phyloP scores from a whole-genome alignment of 805 yeast species.

The Teunomyces panamensis region DNA sequence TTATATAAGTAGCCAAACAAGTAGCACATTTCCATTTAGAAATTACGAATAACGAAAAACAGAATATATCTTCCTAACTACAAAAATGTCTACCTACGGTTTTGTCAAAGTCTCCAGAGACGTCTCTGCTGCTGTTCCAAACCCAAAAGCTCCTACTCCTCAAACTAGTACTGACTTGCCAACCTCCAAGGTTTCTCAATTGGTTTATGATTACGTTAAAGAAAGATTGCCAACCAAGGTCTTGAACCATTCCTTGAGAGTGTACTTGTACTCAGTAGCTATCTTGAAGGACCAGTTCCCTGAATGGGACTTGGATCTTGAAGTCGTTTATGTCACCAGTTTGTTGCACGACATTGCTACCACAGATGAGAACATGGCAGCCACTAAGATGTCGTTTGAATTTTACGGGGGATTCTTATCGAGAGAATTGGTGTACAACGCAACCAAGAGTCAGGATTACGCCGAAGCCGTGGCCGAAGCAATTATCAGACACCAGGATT shows the following conservation, averaged over 20 bases:
- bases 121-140: constrained; percentile 21
- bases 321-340: constrained; percentile 27
- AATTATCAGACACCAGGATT: constrained; percentile 33
- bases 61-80: background rate
- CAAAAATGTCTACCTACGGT: constrained; percentile 26
- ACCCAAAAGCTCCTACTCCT: constrained; percentile 21
- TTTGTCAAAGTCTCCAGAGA: constrained; percentile 29
- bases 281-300: constrained; percentile 32
- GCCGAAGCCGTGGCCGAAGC: constrained; percentile 37
- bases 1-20: background rate
- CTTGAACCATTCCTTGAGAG: constrained; percentile 29
- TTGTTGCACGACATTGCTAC: constrained; percentile 35
- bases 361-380: constrained; percentile 28
- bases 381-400: constrained; percentile 34
- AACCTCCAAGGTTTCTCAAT: constrained; percentile 13
- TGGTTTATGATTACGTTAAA: constrained; percentile 20
- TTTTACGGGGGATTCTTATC: constrained; percentile 31
- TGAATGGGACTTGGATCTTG: constrained; percentile 27
- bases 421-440: constrained; percentile 20
- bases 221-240: constrained; percentile 20
- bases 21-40: background rate
- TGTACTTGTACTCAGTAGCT: constrained; percentile 26
- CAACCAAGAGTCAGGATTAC: constrained; percentile 22
- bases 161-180: constrained; percentile 21
- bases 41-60: background rate